phyloP scores from a whole-genome alignment of 257 asterid genomes.

The Avicennia marina region DNA sequence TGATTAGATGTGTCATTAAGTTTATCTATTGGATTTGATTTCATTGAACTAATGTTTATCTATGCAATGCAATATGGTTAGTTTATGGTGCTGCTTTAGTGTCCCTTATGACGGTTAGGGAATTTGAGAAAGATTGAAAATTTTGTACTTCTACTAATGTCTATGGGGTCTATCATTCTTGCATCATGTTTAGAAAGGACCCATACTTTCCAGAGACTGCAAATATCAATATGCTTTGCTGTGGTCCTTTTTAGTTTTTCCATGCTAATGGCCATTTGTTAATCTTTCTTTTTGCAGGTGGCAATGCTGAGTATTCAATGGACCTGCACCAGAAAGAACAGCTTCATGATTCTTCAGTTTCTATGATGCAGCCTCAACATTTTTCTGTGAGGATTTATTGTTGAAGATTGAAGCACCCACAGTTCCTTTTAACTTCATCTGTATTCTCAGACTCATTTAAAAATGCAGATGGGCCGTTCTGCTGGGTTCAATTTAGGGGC shows the following conservation, averaged over 20 bases:
- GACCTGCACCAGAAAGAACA: conserved; percentile 93
- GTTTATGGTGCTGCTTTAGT: conserved; percentile 5
- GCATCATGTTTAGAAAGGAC: neutral
- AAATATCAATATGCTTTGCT: neutral
- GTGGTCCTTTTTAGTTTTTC: conserved; percentile 2
- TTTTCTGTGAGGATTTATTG: conserved; percentile 59
- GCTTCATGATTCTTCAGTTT: conserved; percentile 65
- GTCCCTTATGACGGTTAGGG: neutral
- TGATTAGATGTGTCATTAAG: no score
- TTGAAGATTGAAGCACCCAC: conserved; percentile 14
- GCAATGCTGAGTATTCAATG: conserved; percentile 72
- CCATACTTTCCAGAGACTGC: neutral
- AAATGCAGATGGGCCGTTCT: conserved; percentile 86
- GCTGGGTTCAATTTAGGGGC: conserved; percentile 91
- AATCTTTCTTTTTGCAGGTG: conserved; percentile 51
- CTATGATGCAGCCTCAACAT: conserved; percentile 94
- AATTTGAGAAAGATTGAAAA: neutral
- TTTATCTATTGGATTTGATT: no score
- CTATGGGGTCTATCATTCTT: conserved; percentile 6
- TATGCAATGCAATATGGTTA: neutral
- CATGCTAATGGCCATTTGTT: no score
- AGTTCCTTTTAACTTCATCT: neutral
- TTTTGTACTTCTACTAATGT: neutral
- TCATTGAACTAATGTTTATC: neutral
- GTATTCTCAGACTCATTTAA: conserved; percentile 19